These are phyloP conservation scores for Malus hybrid DNA, from an alignment of 331 rosid genomes.

Conservation along the genomic window DNA sequence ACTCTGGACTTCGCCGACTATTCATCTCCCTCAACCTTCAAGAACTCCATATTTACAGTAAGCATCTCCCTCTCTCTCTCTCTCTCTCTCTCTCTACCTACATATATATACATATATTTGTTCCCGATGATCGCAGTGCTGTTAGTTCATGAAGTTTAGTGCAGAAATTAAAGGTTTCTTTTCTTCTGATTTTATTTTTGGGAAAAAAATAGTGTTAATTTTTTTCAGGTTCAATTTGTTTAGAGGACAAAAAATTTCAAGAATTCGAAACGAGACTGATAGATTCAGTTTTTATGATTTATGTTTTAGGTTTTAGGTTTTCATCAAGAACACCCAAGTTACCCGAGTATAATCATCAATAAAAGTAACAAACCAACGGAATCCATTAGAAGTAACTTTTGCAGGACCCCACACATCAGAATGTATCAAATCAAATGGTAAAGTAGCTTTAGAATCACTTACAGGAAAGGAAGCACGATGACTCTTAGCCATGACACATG, in stretches of 20 bases:
- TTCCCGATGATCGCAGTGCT: neutral
- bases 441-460: too few relatives aligned
- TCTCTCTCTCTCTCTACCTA: neutral
- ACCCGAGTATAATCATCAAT: too few relatives aligned
- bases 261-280: neutral
- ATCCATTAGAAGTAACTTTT: too few relatives aligned
- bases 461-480: too few relatives aligned
- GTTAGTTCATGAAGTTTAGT: neutral
- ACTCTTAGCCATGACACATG: too few relatives aligned
- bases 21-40: neutral
- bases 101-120: neutral
- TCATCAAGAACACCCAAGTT: too few relatives aligned
- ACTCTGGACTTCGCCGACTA: neutral
- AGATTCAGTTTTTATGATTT: neutral
- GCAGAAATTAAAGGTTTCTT: neutral
- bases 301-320: neutral
- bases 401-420: too few relatives aligned
- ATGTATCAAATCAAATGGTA: too few relatives aligned
- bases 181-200: neutral
- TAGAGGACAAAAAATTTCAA: neutral
- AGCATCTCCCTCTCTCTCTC: neutral
- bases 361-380: too few relatives aligned
- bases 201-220: neutral
- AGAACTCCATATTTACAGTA: neutral
- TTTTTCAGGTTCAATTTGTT: conserved; percentile 1